These are phyloP conservation scores for Pseudogymnoascus sp. DNA, from an alignment of 2,329 filamentous ascomycete genomes.

Conservation along the genomic window DNA sequence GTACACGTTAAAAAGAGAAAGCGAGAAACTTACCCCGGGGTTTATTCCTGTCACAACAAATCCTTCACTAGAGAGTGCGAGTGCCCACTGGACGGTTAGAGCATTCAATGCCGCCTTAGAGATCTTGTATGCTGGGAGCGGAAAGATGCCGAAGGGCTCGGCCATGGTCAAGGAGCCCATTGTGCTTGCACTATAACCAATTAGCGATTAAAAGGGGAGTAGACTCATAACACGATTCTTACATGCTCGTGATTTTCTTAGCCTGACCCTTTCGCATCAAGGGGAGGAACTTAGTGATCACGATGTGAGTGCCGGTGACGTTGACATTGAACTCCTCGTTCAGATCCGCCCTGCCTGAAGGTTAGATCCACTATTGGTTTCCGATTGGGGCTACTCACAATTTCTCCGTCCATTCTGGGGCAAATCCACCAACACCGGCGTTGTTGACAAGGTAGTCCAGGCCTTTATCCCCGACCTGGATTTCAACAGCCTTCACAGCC, in stretches of 20 bases:
- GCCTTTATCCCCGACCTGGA: not conserved
- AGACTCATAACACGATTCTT: not conserved
- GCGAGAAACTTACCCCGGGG: not conserved
- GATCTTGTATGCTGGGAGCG: conserved; percentile 12
- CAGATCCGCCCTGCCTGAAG: not conserved
- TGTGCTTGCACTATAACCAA: not conserved
- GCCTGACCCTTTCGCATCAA: conserved; percentile 13
- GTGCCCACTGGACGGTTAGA: conserved; percentile 8
- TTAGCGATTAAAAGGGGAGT: not conserved
- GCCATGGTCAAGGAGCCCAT: not conserved
- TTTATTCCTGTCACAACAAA: not conserved
- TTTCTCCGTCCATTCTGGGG: not conserved
- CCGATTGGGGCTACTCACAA: not conserved
- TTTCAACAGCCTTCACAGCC: not conserved
- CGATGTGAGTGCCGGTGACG: not conserved
- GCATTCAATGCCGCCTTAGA: conserved; percentile 18
- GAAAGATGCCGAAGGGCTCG: not conserved
- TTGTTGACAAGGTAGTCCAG: conserved; percentile 6
- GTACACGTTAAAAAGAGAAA: not conserved
- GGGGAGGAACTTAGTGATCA: conserved; percentile 16
- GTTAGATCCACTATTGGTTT: not conserved
- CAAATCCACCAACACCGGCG: not conserved
- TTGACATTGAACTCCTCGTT: conserved; percentile 3
- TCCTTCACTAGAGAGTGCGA: not conserved
- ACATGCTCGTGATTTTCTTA: conserved; percentile 11